These are phyloP conservation scores for Zygotorulaspora chibaensis DNA, from an alignment of 805 yeast genomes.

Conservation along the genomic window DNA sequence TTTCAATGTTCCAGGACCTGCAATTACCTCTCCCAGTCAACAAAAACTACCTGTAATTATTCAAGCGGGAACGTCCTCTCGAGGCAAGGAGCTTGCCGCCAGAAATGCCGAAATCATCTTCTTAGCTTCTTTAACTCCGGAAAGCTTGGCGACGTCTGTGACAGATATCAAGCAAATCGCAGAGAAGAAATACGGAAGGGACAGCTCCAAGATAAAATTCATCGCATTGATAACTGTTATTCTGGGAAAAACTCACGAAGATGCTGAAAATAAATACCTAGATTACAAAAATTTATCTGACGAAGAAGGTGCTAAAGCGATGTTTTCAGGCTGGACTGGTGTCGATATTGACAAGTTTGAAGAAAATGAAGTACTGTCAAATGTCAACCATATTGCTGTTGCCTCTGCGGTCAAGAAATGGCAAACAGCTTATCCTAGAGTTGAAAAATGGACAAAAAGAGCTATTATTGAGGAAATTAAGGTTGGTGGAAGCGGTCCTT, in stretches of 20 bases:
- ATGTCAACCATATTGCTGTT: conserved; percentile 31
- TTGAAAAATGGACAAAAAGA: conserved; percentile 22
- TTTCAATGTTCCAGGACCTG: conserved; percentile 43
- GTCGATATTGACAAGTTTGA: conserved; percentile 38
- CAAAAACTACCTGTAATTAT: conserved; percentile 43
- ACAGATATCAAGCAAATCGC: conserved; percentile 35
- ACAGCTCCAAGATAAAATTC: conserved; percentile 38
- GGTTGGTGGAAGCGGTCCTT: conserved; percentile 30
- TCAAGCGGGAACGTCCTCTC: conserved; percentile 43
- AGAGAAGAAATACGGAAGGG: conserved; percentile 35
- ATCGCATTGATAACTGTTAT: conserved; percentile 38
- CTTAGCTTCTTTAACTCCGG: conserved; percentile 37
- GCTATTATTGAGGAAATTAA: conserved; percentile 33
- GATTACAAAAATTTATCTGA: conserved; percentile 35
- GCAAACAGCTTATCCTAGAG: conserved; percentile 23
- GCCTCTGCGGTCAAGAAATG: conserved; percentile 32
- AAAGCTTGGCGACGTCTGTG: conserved; percentile 29
- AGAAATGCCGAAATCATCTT: conserved; percentile 43
- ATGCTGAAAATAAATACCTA: conserved; percentile 38
- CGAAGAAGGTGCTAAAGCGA: conserved; percentile 43
- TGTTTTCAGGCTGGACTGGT: conserved; percentile 46
- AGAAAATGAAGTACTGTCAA: conserved; percentile 37
- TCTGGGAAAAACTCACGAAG: conserved; percentile 40
- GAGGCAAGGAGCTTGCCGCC: conserved; percentile 42
- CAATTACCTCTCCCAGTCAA: conserved; percentile 41